Base-by-base conservation (phyloP, 805 yeast species). In the Brettanomyces sp. region DNA sequence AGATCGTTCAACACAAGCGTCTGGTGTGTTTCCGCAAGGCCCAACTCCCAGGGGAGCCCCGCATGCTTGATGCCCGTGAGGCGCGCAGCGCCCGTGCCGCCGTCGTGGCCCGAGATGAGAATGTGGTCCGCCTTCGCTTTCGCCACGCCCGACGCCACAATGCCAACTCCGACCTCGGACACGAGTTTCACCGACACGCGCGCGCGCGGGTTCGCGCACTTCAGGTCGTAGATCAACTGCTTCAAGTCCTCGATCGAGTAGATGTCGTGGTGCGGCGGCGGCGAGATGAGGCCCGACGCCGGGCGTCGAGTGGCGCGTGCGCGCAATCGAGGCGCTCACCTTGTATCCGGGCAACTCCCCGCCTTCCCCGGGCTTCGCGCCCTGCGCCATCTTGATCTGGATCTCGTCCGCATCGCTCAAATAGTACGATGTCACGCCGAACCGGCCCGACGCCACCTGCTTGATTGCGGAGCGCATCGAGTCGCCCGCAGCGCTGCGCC, bases 281-380 rank as follows among this genome's bases (percentile, higher is more conserved):
- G 99, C 37, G 96, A 88, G 57, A 93, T 91, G 60, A 91, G 57
- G 57, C 98, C 98, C 37, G 48, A 91, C 98, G 59, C 95, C 95
- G 32, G 95, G 87, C 32, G 98, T 91, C 1, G 97, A 89, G 67
- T 90, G 96, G 69, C 99, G 80, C 7, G 97, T 90, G 67, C 85
- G 87, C 42, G 95, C 99, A 69, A 91, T 91, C 42, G 78, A 77
- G 48, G 74, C 79, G 25, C 91, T 77, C 42, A 91, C 99, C 68
- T 91, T 91, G 70, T 85, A 85, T 49, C 95, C 96, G 35, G 96
- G 96, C 55, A 89, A 74, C 68, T 93, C 98, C 75, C 99, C 99
- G 75, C 99, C 99, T 73, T 93, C 98, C 72, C 98, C 99, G 9
- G 98, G 98, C 69, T 91, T 91, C 46, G 99, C 99, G 70, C 99